phyloP scores from a whole-genome alignment of 306 rosid genomes.

The Begonia loranthoides region DNA sequence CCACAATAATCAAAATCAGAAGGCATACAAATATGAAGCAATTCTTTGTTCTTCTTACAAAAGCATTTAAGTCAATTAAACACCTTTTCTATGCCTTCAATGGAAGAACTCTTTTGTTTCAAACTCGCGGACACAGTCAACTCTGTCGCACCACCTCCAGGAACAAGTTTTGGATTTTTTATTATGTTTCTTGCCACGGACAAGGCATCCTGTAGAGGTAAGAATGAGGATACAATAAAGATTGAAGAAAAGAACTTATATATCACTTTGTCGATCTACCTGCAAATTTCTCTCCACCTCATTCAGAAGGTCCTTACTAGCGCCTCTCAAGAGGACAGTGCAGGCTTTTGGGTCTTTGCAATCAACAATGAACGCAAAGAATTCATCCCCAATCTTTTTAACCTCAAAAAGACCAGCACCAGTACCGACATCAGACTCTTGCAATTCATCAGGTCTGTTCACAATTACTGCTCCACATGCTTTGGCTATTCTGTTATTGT shows the following conservation, averaged over 20 bases:
- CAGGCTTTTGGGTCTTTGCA: conserved; percentile 94
- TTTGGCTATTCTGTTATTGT: conserved; percentile 85
- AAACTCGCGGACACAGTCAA: conserved; percentile 84
- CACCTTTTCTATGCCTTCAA: conserved; percentile 96
- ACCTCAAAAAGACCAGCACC: conserved; percentile 93
- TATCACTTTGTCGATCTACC: conserved; percentile 23
- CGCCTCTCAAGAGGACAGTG: conserved; percentile 71
- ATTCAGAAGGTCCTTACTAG: conserved; percentile 81
- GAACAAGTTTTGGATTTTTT: conserved; percentile 83
- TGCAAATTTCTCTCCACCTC: conserved; percentile 92
- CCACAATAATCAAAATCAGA: not conserved
- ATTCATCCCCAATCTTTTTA: conserved; percentile 90
- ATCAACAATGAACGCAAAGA: conserved; percentile 61
- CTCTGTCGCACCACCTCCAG: conserved; percentile 97
- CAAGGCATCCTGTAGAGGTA: conserved; percentile 73
- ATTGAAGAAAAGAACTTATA: not conserved
- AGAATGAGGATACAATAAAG: conserved; percentile 16
- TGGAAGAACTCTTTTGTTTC: conserved; percentile 92
- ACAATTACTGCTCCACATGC: conserved; percentile 94
- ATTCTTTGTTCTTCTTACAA: no score
- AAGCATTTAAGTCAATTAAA: not conserved
- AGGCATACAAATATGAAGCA: not conserved
- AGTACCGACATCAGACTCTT: conserved; percentile 87
- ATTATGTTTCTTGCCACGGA: conserved; percentile 80
- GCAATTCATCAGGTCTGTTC: conserved; percentile 87